These are phyloP conservation scores for Alternaria novae-zelandiae DNA, from an alignment of 2,329 filamentous ascomycete genomes.

Conservation along the genomic window DNA sequence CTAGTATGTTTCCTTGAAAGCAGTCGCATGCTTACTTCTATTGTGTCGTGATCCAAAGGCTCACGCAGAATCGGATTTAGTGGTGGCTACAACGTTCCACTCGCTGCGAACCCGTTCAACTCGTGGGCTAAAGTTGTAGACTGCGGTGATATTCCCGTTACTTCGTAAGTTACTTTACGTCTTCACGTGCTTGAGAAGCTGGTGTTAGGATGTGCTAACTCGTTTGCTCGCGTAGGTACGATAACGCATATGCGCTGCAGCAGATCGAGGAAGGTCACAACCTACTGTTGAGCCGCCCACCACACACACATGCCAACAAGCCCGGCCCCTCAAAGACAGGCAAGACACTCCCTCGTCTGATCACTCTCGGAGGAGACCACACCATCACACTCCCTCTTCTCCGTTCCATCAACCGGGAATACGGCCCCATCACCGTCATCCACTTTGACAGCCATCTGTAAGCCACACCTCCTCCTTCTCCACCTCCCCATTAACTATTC, in stretches of 20 bases:
- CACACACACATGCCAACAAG: slow-evolving; percentile 71
- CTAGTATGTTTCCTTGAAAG: slow-evolving; percentile 66
- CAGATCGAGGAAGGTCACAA: slow-evolving; percentile 89
- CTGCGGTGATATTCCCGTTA: slow-evolving; percentile 85
- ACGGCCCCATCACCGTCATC: slow-evolving; percentile 70
- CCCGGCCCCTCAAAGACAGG: slow-evolving; percentile 73
- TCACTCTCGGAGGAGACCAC: slow-evolving; percentile 71
- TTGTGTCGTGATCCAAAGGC: slow-evolving; percentile 44
- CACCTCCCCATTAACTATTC: too few species aligned
- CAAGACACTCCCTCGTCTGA: slow-evolving; percentile 79
- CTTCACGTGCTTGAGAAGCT: not conserved
- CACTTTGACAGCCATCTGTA: slow-evolving; percentile 68
- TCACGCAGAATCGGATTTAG: slow-evolving; percentile 64
- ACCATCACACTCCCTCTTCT: slow-evolving; percentile 67
- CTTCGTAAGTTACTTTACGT: slow-evolving; percentile 64
- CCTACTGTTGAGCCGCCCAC: slow-evolving; percentile 72
- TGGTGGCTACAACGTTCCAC: slow-evolving; percentile 84
- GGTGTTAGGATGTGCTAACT: not conserved
- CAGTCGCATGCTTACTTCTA: slow-evolving; percentile 51
- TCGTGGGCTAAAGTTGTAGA: slow-evolving; percentile 81
- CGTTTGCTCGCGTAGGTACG: slow-evolving; percentile 62
- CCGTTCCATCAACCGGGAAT: slow-evolving; percentile 67
- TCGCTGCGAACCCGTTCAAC: slow-evolving; percentile 80
- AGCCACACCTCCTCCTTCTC: slow-evolving; percentile 8
- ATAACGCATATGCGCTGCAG: slow-evolving; percentile 79